Percentiles rank a stretch among this genome's conserved stretches.
phyloP scores from a whole-genome alignment of 2,329 filamentous ascomycete species.

The Apiospora sp. region DNA sequence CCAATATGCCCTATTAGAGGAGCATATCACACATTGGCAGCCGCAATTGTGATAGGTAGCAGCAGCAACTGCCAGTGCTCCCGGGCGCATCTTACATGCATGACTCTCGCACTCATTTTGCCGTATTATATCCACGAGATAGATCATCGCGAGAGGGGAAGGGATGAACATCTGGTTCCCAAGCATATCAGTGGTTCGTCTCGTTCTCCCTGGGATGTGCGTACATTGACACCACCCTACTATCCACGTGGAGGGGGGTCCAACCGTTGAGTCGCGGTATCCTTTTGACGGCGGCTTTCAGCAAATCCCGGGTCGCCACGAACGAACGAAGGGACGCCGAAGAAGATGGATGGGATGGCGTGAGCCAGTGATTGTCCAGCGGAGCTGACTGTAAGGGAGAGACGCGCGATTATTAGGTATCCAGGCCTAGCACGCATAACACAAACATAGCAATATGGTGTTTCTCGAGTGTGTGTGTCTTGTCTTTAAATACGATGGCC shows the following conservation, averaged over 20 bases:
- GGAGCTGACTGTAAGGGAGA: neutral
- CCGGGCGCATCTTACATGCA: too few relatives aligned
- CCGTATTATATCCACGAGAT: too few relatives aligned
- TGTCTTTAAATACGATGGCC: neutral
- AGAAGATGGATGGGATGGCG: neutral
- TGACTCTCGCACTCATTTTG: too few relatives aligned
- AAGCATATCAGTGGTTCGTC: neutral
- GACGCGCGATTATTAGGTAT: neutral
- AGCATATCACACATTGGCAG: too few relatives aligned
- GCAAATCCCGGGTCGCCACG: conserved; percentile 11
- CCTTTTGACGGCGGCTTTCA: neutral
- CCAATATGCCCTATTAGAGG: too few relatives aligned
- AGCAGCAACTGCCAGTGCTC: too few relatives aligned
- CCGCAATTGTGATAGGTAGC: too few relatives aligned
- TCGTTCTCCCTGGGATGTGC: neutral
- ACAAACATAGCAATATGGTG: too few relatives aligned
- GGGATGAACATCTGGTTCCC: too few relatives aligned
- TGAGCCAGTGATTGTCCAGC: too few relatives aligned
- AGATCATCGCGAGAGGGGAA: too few relatives aligned
- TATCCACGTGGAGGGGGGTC: neutral
- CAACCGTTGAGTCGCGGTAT: neutral
- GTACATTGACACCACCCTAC: neutral
- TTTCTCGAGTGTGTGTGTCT: too few relatives aligned
- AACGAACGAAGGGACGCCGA: neutral
- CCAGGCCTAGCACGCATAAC: neutral